Evolutionary conservation across 2,329 filamentous ascomycete genomes (phyloP).

Genomic region (Colletotrichum incanum): DNA sequence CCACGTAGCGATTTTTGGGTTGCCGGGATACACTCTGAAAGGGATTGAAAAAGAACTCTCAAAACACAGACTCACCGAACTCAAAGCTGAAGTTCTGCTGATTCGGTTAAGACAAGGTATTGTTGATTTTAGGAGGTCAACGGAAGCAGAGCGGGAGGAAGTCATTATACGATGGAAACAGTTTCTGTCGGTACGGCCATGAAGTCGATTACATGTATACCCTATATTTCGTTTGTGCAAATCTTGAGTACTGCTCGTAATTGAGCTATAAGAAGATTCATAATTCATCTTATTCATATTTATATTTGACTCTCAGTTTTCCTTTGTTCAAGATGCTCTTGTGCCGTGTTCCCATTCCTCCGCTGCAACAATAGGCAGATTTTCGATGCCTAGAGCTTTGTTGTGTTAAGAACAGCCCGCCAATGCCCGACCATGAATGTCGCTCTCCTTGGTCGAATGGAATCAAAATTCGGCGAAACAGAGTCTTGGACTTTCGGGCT

Average conservation of each 20-base stretch:
- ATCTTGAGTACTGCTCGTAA: not conserved
- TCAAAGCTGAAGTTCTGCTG: constrained; percentile 53
- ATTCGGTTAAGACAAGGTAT: constrained; percentile 52
- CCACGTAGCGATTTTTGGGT: constrained; percentile 59
- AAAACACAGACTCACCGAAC: constrained; percentile 51
- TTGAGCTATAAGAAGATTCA: not conserved
- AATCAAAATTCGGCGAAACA: not conserved
- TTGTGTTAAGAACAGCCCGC: too few relatives aligned
- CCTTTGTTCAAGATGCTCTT: too few relatives aligned
- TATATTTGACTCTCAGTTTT: constrained; percentile 43
- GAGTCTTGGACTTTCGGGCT: not conserved
- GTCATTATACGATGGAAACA: constrained; percentile 49
- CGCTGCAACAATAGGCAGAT: not conserved
- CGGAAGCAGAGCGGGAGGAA: constrained; percentile 45
- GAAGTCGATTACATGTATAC: constrained; percentile 16
- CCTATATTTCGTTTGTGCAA: constrained; percentile 26
- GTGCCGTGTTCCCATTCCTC: not conserved
- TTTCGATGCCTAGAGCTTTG: not conserved
- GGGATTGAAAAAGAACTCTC: constrained; percentile 66
- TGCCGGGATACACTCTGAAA: constrained; percentile 67
- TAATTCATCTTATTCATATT: not conserved
- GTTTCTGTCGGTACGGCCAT: constrained; percentile 19
- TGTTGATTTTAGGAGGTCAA: constrained; percentile 47
- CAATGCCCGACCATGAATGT: not conserved
- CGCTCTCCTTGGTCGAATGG: not conserved